Evolutionary conservation across 192 early-diverging fungal genomes (phyloP), one percentile per base, ranked within the genome.

Genomic region (Chytriomyces hyalinus): DNA sequence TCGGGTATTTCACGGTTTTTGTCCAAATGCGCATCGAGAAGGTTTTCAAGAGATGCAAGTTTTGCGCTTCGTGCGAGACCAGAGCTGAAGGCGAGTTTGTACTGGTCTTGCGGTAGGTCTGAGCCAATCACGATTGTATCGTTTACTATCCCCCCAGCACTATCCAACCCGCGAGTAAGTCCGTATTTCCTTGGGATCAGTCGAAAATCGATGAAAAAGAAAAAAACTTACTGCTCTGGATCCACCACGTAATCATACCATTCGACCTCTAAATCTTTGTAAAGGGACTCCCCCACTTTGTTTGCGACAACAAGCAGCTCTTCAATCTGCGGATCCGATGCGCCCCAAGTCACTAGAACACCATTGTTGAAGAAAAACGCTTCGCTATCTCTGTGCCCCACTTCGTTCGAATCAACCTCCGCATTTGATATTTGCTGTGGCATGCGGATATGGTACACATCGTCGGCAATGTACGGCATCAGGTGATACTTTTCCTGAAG

Each of bases 51-150:
- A 11, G 81, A 77, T 7, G 83, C 85, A 15, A 91, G 80, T 70
- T 91, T 91, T 61, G 82, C 85, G 24, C 79, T 82, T 7, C 90
- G 85, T 6, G 86, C 79, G 11, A 91, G 80, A 61, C 87, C 90
- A n/a, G 87, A 80, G n/a, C 87, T 86, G 75, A 85, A 91, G 44
- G 87, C 90, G 48, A 91, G 84, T 62, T 82, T 85, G 10, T 86
- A 65, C 65, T 90, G 83, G 61, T 80, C 66, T 22, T 80, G 66
- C 5, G 84, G 81, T 4, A 90, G 74, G 24, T 70, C 66, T 49
- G 78, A 44, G 24, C 87, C 88, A 44, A 91, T 80, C 15, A 88
- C 46, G 45, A 91, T 86, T 6, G 76, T 80, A 64, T 91, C 90
- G 63, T 75, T 83, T 0, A 61, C 45, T n/a, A 90, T 75, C 10